Conservation (phyloP, 2,329 filamentous ascomycete genomes). For the Albophoma yamanashiensis region DNA sequence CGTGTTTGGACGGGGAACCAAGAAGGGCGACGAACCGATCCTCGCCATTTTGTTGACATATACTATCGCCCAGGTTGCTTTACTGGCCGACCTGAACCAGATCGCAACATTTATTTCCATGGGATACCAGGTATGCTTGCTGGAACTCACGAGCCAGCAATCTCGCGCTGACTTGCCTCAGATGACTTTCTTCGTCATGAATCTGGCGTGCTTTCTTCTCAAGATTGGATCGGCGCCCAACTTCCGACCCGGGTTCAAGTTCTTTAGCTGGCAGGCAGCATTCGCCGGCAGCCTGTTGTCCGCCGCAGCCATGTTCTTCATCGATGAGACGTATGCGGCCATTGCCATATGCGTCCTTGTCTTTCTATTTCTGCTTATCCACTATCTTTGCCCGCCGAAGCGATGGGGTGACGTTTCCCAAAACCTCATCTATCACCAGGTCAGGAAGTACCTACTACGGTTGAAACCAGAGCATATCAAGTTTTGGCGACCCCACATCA, state of each 20-base stretch:
- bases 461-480: slow-evolving; percentile 83
- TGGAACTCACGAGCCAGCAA: slow-evolving; percentile 5
- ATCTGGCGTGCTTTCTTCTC: slow-evolving; percentile 75
- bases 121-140: slow-evolving; percentile 56
- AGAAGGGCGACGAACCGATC: slow-evolving; percentile 62
- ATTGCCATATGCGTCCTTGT: slow-evolving; percentile 64
- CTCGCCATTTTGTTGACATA: slow-evolving; percentile 70
- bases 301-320: slow-evolving; percentile 79
- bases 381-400: slow-evolving; percentile 77
- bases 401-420: slow-evolving; percentile 87
- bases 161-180: slow-evolving; percentile 12
- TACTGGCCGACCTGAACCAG: slow-evolving; percentile 76
- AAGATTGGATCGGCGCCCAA: slow-evolving; percentile 84
- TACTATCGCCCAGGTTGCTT: slow-evolving; percentile 63
- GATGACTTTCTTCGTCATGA: slow-evolving; percentile 87
- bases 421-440: slow-evolving; percentile 76
- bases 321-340: slow-evolving; percentile 70
- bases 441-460: slow-evolving; percentile 77
- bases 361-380: slow-evolving; percentile 72
- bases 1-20: slow-evolving; percentile 64
- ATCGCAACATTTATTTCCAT: slow-evolving; percentile 86
- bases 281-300: slow-evolving; percentile 64
- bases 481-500: slow-evolving; percentile 83
- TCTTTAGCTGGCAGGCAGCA: slow-evolving; percentile 81
- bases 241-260: slow-evolving; percentile 79